A percentile compares a stretch with the other conserved stretches of the same genome.
Conservation (phyloP, 768 basidiomycete genomes). For the Phylloporus rhodoxanthus region DNA sequence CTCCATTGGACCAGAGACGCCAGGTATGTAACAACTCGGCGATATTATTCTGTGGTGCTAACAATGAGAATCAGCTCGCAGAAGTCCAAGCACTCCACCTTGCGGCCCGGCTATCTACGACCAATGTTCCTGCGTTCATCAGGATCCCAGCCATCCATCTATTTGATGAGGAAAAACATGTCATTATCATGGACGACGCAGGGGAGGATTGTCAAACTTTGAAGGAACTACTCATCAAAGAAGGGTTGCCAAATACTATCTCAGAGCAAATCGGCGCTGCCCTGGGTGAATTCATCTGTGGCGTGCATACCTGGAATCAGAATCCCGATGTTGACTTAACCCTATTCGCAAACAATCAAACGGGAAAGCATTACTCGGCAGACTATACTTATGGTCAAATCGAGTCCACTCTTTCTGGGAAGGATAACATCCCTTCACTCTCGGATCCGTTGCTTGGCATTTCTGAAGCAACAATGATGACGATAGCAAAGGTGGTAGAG, state of each 20-base stretch:
- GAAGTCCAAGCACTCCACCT: slow-evolving; percentile 47
- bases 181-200: slow-evolving; percentile 60
- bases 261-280: slow-evolving; percentile 44
- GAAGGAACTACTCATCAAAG: slow-evolving; percentile 38
- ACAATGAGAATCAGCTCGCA: slow-evolving; percentile 33
- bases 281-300: slow-evolving; percentile 51
- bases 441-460: slow-evolving; percentile 38
- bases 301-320: slow-evolving; percentile 46
- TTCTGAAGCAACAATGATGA: slow-evolving; percentile 31
- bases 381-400: slow-evolving; percentile 43
- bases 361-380: slow-evolving; percentile 38
- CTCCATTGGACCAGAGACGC: slow-evolving; percentile 41
- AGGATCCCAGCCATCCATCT: slow-evolving; percentile 45
- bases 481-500: slow-evolving; percentile 30
- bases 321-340: slow-evolving; percentile 25
- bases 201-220: slow-evolving; percentile 36
- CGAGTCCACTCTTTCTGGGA: slow-evolving; percentile 33
- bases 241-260: slow-evolving; percentile 24
- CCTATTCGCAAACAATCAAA: slow-evolving; percentile 36
- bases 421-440: slow-evolving; percentile 31
- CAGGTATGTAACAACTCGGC: slow-evolving; percentile 39
- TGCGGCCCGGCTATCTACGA: slow-evolving; percentile 31
- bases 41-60: background rate
- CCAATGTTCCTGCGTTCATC: slow-evolving; percentile 33
- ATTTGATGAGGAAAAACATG: slow-evolving; percentile 44